Percentiles rank a stretch among this genome's conserved stretches.
phyloP scores from a whole-genome alignment of 768 basidiomycete species.

The Gloeostereum incarnatum region DNA sequence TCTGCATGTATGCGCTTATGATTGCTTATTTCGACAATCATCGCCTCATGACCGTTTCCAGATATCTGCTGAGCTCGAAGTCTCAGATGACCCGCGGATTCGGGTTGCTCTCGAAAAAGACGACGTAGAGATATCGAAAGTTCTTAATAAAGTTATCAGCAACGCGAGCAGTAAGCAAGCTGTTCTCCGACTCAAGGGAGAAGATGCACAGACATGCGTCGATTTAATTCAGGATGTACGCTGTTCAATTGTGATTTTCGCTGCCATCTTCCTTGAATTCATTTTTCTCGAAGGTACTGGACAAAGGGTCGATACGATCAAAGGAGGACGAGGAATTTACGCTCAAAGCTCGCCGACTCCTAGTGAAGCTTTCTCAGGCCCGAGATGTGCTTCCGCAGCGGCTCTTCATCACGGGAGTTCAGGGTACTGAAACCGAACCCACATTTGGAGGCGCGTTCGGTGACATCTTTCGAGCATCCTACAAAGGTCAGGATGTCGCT shows the following conservation, averaged over 20 bases:
- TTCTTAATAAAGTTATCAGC: conserved; percentile 5
- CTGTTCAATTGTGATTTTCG: background rate
- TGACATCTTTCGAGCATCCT: conserved; percentile 11
- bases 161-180: conserved; percentile 8
- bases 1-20: conserved; percentile 5
- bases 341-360: conserved; percentile 7
- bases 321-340: conserved; percentile 7
- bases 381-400: conserved; percentile 9
- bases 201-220: conserved; percentile 11
- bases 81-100: conserved; percentile 9
- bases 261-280: background rate
- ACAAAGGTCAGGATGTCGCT: conserved; percentile 6
- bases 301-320: conserved; percentile 8
- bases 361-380: conserved; percentile 9
- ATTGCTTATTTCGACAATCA: background rate
- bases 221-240: conserved; percentile 13
- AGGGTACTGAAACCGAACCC: conserved; percentile 2
- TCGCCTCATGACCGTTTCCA: background rate
- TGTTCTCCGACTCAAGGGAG: conserved; percentile 9
- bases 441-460: conserved; percentile 12
- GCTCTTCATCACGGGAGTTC: conserved; percentile 10
- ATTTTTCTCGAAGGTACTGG: conserved; percentile 7
- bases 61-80: conserved; percentile 7
- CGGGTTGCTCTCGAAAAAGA: conserved; percentile 12
- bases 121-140: conserved; percentile 8